Conservation (phyloP, 768 basidiomycete species). For the Collybia mongolica region DNA sequence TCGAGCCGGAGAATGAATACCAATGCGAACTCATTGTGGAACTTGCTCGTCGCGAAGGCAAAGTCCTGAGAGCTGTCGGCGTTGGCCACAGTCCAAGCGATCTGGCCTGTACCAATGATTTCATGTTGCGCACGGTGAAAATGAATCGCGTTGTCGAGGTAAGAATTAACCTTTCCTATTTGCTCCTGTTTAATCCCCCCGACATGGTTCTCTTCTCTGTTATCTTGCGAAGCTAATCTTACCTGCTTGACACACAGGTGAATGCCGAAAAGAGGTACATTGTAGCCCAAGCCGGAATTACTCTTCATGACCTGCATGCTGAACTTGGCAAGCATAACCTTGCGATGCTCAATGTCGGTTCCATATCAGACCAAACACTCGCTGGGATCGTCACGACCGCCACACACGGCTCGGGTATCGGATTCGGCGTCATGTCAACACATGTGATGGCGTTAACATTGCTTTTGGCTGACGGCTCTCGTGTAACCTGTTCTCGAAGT, state of each 20-base stretch:
- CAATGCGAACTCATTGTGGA: constrained; percentile 78
- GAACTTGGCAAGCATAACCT: constrained; percentile 64
- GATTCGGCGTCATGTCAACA: constrained; percentile 78
- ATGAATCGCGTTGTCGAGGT: constrained; percentile 79
- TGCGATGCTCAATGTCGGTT: constrained; percentile 91
- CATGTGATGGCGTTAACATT: constrained; percentile 75
- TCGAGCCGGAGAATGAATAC: constrained; percentile 67
- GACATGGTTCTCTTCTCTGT: neutral
- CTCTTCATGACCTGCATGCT: constrained; percentile 69
- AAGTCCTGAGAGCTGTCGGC: constrained; percentile 77
- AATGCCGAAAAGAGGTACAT: constrained; percentile 66
- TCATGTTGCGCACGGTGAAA: constrained; percentile 78
- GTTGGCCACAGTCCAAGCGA: constrained; percentile 94
- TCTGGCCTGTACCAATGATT: constrained; percentile 85
- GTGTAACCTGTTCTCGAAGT: constrained; percentile 63
- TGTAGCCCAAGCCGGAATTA: constrained; percentile 76
- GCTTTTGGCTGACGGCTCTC: constrained; percentile 73
- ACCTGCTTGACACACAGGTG: constrained; percentile 45
- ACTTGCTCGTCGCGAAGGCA: constrained; percentile 71
- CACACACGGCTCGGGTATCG: constrained; percentile 88
- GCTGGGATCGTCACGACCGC: constrained; percentile 92
- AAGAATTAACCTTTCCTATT: constrained; percentile 30
- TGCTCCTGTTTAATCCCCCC: constrained; percentile 16
- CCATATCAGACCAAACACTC: constrained; percentile 95
- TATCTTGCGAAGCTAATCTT: too few relatives aligned